Evolutionary conservation across 2,329 filamentous ascomycete genomes (phyloP).

Genomic region (Apiospora aurea): DNA sequence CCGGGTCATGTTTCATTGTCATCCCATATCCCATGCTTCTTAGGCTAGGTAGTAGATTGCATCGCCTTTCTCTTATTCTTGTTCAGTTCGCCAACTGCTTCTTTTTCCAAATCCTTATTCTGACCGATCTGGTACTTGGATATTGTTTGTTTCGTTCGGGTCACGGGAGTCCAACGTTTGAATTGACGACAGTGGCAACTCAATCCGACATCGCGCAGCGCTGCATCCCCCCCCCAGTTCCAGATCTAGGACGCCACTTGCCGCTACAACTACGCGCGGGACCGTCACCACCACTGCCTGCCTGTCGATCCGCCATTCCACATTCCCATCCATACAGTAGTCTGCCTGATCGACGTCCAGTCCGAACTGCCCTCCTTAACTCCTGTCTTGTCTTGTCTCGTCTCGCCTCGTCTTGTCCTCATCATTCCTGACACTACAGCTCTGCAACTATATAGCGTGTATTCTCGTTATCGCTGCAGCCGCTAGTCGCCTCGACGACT

Average conservation of each 20-base stretch:
- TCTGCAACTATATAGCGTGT: not conserved
- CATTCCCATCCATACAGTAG: constrained; percentile 8
- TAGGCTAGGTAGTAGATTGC: too few relatives aligned
- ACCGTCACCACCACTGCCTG: constrained; percentile 8
- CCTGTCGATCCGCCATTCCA: not conserved
- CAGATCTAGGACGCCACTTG: not conserved
- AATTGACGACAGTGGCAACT: not conserved
- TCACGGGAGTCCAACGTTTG: not conserved
- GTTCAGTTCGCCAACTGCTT: not conserved
- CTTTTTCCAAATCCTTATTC: not conserved
- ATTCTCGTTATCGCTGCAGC: not conserved
- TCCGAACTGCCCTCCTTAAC: not conserved
- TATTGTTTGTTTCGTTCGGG: not conserved
- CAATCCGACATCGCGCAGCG: not conserved
- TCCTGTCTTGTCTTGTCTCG: not conserved
- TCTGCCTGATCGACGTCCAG: constrained; percentile 14
- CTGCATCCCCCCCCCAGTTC: not conserved
- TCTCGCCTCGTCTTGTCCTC: too few relatives aligned
- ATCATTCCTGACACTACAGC: not conserved
- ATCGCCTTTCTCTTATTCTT: constrained; percentile 3
- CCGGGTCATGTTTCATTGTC: constrained; percentile 13
- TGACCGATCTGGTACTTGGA: not conserved
- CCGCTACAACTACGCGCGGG: not conserved
- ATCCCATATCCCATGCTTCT: constrained; percentile 20
- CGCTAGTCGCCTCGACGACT: not conserved